Percentiles rank a stretch among this genome's conserved stretches.
These are phyloP conservation scores for Pseudogymnoascus sp. DNA, from an alignment of 2,329 filamentous ascomycete species.

Conservation along the genomic window DNA sequence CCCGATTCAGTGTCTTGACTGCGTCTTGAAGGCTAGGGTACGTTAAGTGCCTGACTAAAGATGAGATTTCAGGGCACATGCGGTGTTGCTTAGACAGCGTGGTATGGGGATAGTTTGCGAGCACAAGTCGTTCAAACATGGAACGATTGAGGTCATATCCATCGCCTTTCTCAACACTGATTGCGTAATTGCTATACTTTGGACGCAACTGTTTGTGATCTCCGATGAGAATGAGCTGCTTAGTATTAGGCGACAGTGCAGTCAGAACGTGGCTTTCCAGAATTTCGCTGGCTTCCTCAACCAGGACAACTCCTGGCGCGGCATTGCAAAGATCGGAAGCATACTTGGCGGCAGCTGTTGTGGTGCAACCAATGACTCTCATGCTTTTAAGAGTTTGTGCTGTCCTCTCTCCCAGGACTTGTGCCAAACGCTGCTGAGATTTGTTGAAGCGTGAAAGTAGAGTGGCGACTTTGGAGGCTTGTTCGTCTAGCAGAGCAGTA, in stretches of 20 bases:
- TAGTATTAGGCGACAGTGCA: conserved; percentile 29
- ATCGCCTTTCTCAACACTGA: conserved; percentile 30
- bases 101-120: conserved; percentile 10
- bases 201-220: conserved; percentile 34
- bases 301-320: conserved; percentile 24
- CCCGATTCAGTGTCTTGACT: neutral
- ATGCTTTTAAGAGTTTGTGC: too few species aligned
- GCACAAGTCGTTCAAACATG: conserved; percentile 41
- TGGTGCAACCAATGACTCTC: too few species aligned
- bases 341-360: too few species aligned
- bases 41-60: neutral
- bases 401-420: too few species aligned
- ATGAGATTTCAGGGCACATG: neutral
- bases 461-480: too few species aligned
- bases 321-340: conserved; percentile 16
- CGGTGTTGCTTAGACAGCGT: neutral
- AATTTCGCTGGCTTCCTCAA: conserved; percentile 34
- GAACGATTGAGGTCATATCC: conserved; percentile 37
- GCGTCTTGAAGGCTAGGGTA: neutral
- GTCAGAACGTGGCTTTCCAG: conserved; percentile 32
- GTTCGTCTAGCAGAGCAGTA: too few species aligned
- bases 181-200: conserved; percentile 30
- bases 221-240: conserved; percentile 33
- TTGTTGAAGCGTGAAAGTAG: too few species aligned
- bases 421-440: too few species aligned